Evolutionary conservation across 352 stramenopile species (phyloP), one percentile per base, ranked within the genome.

Genomic region (Pythium vanterpoolii): DNA sequence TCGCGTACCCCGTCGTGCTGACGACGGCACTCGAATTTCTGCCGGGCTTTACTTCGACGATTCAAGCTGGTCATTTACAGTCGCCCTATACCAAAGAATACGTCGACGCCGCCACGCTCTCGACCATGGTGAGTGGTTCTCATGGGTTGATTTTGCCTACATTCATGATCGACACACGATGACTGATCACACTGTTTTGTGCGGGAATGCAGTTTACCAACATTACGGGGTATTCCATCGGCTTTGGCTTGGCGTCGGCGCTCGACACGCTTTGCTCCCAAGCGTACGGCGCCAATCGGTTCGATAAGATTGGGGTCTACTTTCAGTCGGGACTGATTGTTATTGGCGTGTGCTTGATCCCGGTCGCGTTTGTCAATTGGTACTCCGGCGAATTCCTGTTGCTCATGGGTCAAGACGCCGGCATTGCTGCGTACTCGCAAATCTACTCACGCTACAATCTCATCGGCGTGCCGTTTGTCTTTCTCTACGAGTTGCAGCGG

Each of bases 261-360:
- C 73, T 93, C 23, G 84, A 93, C 59, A 91, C 81, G 68, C 72
- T 93, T 5, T 91, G 79, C 38, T 83, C 76, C 16, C 72, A 88
- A 50, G 77, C 81, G 38, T 83, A 77, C 36, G 83, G 83, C 36
- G 82, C 85, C 5, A 69, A 72, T 31, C 69, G 60, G 11, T 55
- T 73, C 24, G 48, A 72, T 7, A 79, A 87, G 55, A 88, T 95
- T 51, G 85, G 83, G 9, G 75, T 85, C 10, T 95, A 93, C 68
- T 66, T 89, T 11, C 76, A 90, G 36, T 85, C 77, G 0, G 76
- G 70, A 4, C 43, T 88, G 0, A 56, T 87, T 27, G 68, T 92
- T 19, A 66, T 90, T 31, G 65, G 68, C 21, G 51, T 74, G 2
- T 73, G 72, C 10, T 55, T 87, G 16, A n/a, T 80, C 7, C 58